Base-by-base conservation (phyloP, 2,329 filamentous ascomycete genomes). In the Venturia carpophila region DNA sequence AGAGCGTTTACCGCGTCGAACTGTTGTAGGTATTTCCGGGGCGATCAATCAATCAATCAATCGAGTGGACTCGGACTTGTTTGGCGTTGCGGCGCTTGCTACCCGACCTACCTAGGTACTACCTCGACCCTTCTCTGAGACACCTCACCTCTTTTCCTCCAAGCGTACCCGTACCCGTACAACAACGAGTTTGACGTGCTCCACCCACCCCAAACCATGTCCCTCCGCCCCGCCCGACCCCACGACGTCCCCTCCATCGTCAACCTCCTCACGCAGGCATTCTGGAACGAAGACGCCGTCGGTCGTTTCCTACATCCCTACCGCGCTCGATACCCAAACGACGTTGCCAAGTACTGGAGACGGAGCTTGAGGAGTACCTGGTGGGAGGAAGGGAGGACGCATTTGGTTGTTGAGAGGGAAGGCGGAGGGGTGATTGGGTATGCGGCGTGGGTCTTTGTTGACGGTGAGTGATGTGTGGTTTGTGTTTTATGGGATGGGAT, bases 221-320 rank as follows among this genome's bases (percentile, higher is more conserved):
- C 70, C 30, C 55, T 71, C 37, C 70, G 71, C 17, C 62, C 27
- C 11, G 70, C 71, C 11, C 67, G 63, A 34, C 62, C 65, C 3
- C 49, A 65, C 10, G 71, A 73, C 43, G 68, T 71, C 45, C 63
- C 67, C 5, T 30, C 66, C 49, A 69, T 75, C 7, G 70, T 61
- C 10, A 47, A 41, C 21, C 58, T 73, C 52, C 69, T 69, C 45
- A 56, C 68, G 17, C 64, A 68, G 3, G 69, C 73, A 6, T 75
- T 72, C 64, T 73, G 71, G 66, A 67, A 73, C n/a, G 73, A 75
- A 61, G 67, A 70, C 34, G 68, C 73, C 24, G 71, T 71, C 34
- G 73, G 71, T 45, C 65, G 66, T 0, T 63, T 70, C 4, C 69
- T 75, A 24, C 72, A 74, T 66, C 73, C 72, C 0, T 42, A 70